Evolutionary conservation across 495 filamentous ascomycete genomes (phyloP).

Genomic region (Podospora didyma): DNA sequence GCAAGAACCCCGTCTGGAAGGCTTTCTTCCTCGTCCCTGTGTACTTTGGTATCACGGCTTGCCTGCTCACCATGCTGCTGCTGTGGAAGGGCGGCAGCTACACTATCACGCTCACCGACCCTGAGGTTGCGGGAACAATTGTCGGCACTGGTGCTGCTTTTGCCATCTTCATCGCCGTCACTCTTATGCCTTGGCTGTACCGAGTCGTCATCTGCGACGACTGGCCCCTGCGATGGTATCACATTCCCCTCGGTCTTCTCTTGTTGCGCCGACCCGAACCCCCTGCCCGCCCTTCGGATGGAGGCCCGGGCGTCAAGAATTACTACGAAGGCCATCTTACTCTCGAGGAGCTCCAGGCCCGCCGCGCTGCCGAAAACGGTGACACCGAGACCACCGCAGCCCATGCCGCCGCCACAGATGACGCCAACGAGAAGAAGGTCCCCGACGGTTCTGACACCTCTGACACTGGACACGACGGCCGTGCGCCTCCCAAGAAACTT

Average conservation of each 20-base stretch:
- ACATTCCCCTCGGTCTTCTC: constrained; percentile 54
- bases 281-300: constrained; percentile 36
- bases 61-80: constrained; percentile 61
- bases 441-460: constrained; percentile 10
- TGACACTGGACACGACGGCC: constrained; percentile 3
- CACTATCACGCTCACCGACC: constrained; percentile 42
- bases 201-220: constrained; percentile 55
- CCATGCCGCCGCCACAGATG: neutral
- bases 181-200: constrained; percentile 61
- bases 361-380: constrained; percentile 23
- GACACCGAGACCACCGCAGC: constrained; percentile 9
- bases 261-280: constrained; percentile 49
- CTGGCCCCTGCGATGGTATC: constrained; percentile 52
- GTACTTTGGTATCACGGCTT: constrained; percentile 58
- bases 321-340: constrained; percentile 52
- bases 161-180: constrained; percentile 16
- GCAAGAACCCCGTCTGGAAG: constrained; percentile 52
- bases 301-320: constrained; percentile 39
- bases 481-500: constrained; percentile 14
- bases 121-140: constrained; percentile 13
- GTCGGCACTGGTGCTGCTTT: constrained; percentile 14
- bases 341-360: constrained; percentile 42
- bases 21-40: constrained; percentile 56
- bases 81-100: constrained; percentile 51
- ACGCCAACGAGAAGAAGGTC: constrained; percentile 17